Evolutionary conservation across 352 stramenopile species (phyloP), one percentile per base, ranked within the genome.

Genomic region (Phytophthora megakarya): DNA sequence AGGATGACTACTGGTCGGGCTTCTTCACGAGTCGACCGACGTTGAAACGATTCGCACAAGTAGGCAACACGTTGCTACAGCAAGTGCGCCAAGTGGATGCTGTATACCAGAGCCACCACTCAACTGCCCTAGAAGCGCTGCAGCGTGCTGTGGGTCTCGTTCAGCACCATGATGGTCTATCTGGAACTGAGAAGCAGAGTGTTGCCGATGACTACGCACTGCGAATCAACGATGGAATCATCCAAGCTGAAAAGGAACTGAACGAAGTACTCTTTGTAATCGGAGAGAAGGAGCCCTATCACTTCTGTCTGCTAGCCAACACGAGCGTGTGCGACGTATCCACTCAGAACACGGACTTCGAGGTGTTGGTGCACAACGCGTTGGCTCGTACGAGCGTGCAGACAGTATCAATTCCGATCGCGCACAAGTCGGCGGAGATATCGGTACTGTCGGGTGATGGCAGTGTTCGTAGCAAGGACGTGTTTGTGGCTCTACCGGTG

Each of bases 101-200:
- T 0, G 66, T 88, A 11, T 86, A 86, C 67, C 67, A 90, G 58
- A 84, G 82, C 67, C 74, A 87, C 54, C 73, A 87, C 47, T 79
- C 80, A 19, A 73, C 53, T 13, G 48, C 67, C 18, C 43, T 90
- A 13, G 74, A 81, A 3, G 78, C 74, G 49, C 75, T 99, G 0
- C 84, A 98, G 49, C 90, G 94, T 32, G 91, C 89, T 12, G 71
- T 98, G 16, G 95, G 90, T 12, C 77, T 99, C n/a, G 84, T 92
- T 1, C 96, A 98, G 78, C 97, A 99, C 73, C 97, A 99, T 66
- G 97, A 99, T 61, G 96, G 82, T 28, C 82, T 99, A 6, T 95
- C 92, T 3, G 97, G 97, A 47, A 99, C 96, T 9, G 89, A 97
- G 49, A 98, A 98, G 67, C 96, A 99, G 69, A 84, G 84, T 35